Base-by-base conservation (phyloP, 2,329 filamentous ascomycete species). In the Setomelanomma holmii region DNA sequence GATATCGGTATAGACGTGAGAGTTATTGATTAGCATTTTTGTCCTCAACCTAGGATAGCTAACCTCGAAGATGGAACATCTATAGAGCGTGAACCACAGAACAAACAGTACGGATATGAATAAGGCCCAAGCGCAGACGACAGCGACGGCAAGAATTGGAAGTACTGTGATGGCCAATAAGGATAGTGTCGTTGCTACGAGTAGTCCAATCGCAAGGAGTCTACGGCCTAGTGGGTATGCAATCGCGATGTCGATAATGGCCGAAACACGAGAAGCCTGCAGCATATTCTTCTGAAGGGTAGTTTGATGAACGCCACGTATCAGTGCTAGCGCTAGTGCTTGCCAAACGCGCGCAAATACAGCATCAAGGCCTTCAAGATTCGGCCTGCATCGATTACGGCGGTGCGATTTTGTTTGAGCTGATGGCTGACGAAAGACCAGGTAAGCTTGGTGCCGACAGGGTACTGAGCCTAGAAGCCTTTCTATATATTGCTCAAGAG, bases 11-110 rank as follows among this genome's bases (percentile, higher is more conserved):
- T 16, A 36, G 12, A 47, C 52, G 5, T 40, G 0, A 14, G 43
- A 20, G 40, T 51, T 50, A 7, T 50, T 22, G 17, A 23, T 7
- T 11, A 54, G 30, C 8, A 47, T 45, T 11, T 30, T 20, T 14
- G 17, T 33, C 14, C 30, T 20, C 22, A 50, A n/a, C 16, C 23
- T 40, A 19, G 40, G 45, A 22, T 45, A 46, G 3, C 50, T 46
- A 12, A 50, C 12, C 11, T 45, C 36, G 41, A 42, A 54, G n/a
- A 46, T 27, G 16, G 46, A 30, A 19, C 50, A 50, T 27, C 41
- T 34, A 14, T 42, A 46, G 7, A 50, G 16, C 5, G 30, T 5
- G 11, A 46, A 10, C 46, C 42, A 54, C 14, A 51, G 34, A 17
- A 46, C 10, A 17, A 50, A 42, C 36, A 45, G 57, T 30, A 61